A percentile compares a stretch with the other conserved stretches of the same genome.
These are phyloP conservation scores for Parasarocladium wereldwijsianum DNA, from an alignment of 2,329 filamentous ascomycete species.

Conservation along the genomic window DNA sequence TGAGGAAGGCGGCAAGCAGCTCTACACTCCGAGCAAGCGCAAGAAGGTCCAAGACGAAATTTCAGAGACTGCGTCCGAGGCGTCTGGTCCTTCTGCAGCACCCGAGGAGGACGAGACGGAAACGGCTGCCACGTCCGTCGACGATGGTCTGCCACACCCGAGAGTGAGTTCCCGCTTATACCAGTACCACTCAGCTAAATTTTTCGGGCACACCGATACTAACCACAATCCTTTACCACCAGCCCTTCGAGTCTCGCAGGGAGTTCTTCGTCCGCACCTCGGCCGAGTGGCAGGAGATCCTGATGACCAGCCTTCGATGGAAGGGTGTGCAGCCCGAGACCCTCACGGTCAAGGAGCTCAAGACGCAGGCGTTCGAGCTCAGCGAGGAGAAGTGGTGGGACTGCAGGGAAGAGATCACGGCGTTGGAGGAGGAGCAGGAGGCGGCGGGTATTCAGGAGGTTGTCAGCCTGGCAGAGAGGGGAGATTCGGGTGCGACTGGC, in stretches of 20 bases:
- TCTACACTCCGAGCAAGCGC: constrained; percentile 37
- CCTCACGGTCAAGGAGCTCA: constrained; percentile 76
- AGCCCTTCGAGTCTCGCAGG: constrained; percentile 78
- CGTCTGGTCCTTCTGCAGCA: constrained; percentile 7
- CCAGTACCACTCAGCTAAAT: too few relatives aligned
- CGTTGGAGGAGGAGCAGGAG: constrained; percentile 89
- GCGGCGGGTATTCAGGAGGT: constrained; percentile 91
- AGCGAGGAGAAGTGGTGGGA: constrained; percentile 99
- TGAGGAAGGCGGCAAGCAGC: constrained; percentile 25
- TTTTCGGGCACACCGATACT: too few relatives aligned
- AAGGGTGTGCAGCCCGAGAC: constrained; percentile 52
- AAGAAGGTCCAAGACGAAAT: constrained; percentile 38
- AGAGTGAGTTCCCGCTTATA: constrained; percentile 23
- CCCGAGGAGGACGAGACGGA: constrained; percentile 29
- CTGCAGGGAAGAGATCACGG: constrained; percentile 82
- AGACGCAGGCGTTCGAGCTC: constrained; percentile 76
- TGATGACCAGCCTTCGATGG: constrained; percentile 61
- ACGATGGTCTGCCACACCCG: constrained; percentile 63
- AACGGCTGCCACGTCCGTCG: constrained; percentile 35
- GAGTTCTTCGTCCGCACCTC: constrained; percentile 88
- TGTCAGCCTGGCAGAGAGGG: constrained; percentile 67
- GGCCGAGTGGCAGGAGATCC: constrained; percentile 76
- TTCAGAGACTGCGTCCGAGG: constrained; percentile 21
- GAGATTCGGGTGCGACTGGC: constrained; percentile 29
- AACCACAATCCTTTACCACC: constrained; percentile 10